Evolutionary conservation across 164 flowering plant species (phyloP), one percentile per base, ranked within the genome.

Genomic region (Warburgia ugandensis): DNA sequence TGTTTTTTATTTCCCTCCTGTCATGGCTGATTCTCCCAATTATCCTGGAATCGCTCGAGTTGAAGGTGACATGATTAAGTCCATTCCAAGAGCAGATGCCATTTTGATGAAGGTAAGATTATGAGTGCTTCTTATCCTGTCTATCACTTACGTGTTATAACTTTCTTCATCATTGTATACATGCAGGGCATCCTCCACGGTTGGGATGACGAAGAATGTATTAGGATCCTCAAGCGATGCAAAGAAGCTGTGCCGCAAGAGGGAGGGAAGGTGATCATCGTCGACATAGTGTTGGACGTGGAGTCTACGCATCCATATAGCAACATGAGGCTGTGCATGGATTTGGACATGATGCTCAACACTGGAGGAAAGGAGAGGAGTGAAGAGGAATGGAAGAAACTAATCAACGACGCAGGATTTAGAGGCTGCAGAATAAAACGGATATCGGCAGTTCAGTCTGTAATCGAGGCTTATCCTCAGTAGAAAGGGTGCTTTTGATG

Each of bases 161-260:
- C n/a, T n/a, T n/a, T n/a, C n/a, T n/a, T n/a, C n/a, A n/a, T n/a
- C n/a, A n/a, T n/a, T n/a, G n/a, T n/a, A n/a, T n/a, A n/a, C n/a
- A n/a, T n/a, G n/a, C n/a, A 75, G 75, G 61, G 72, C 56, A 62
- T 75, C 10, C 56, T 75, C 23, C 79, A 75, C 20, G 68, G 73
- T 16, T 75, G 77, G 75, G 65, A 36, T 9, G 69, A 75, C 21
- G 67, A 62, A 3, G 61, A 72, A 4, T 55, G 70, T 37, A 37
- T 70, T 48, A 59, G 58, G 41, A 68, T 71, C 6, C 56, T 74
- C n/a, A 63, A 70, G 66, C 20, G 23, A 45, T 75, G 80, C 60
- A 72, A 59, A 45, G 69, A 73, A 37, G 66, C 71, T 3, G 48
- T 68, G 17, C 38, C 55, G 1, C 46, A 47, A n/a, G 57, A 56